Evolutionary conservation across 441 rosid species (phyloP), one percentile per base, ranked within the genome.

Genomic region (Jatropha podagrica): DNA sequence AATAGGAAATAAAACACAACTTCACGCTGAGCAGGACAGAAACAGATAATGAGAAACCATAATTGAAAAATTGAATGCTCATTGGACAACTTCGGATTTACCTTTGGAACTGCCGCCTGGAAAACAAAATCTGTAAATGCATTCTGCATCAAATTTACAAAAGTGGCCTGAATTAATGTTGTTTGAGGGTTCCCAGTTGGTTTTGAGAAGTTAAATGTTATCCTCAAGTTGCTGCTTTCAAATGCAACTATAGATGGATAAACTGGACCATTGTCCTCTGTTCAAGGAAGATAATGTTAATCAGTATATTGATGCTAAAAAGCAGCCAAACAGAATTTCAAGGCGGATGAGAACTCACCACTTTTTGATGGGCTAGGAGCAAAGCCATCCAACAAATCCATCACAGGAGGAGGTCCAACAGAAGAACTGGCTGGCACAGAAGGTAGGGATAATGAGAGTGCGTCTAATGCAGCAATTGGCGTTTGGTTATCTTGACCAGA

Each of bases 41-140:
- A 44, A 55, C 40, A 52, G 61, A 68, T 59, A 58, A 54, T 9
- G 64, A 0, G 66, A n/a, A 9, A 49, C 37, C 11, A 44, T 7
- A 58, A 42, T 27, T 8, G 20, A 75, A 65, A 38, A 67, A 38
- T 11, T 41, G 44, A 46, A 67, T 6, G 14, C 40, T 56, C 42
- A 15, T 46, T 48, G 52, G 26, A 76, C 59, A 44, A 71, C 76
- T 69, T 80, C 64, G 71, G 68, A 26, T 51, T 79, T 83, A 96
- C 98, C 99, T 96, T 96, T 37, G 99, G 99, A 79, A 96, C 99
- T 74, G 99, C 99, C 4, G 98, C 99, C 87, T 91, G 97, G 85
- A 96, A 96, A 77, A 90, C 80, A 85, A 94, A 96, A 83, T 94
- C 96, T 54, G 93, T 85, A 75, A 80, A 89, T 42, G 72, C 76